phyloP scores from a whole-genome alignment of 768 basidiomycete genomes.

The Chalciporus piperatus region DNA sequence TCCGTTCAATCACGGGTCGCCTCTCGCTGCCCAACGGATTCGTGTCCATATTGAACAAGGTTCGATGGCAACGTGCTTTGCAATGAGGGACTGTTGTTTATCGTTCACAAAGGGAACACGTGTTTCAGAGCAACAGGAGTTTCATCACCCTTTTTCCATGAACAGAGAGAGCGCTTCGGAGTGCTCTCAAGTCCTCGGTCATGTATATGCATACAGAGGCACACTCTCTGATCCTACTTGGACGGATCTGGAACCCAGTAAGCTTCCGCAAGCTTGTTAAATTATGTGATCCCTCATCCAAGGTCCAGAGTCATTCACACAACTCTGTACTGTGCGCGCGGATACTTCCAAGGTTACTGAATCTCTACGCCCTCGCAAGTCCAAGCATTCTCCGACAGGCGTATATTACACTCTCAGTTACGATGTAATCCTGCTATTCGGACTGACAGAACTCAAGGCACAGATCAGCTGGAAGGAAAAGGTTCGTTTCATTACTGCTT shows the following conservation, averaged over 20 bases:
- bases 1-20: slow-evolving; percentile 25
- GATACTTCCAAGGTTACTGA: slow-evolving; percentile 2
- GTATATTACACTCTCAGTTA: slow-evolving; percentile 21
- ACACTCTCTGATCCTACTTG: neutral
- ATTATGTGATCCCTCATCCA: neutral
- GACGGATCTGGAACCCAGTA: neutral
- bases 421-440: slow-evolving; percentile 39
- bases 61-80: slow-evolving; percentile 1
- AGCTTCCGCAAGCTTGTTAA: neutral
- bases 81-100: too few species aligned
- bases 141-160: slow-evolving; percentile 9
- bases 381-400: neutral
- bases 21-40: slow-evolving; percentile 35
- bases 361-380: neutral
- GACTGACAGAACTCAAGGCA: slow-evolving; percentile 44
- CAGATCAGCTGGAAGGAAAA: slow-evolving; percentile 41
- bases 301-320: slow-evolving; percentile 5
- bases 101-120: slow-evolving; percentile 8
- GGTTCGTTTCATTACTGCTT: neutral
- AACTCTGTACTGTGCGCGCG: neutral
- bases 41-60: slow-evolving; percentile 34
- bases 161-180: slow-evolving; percentile 4
- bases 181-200: neutral
- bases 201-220: slow-evolving; percentile 6
- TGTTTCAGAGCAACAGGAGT: slow-evolving; percentile 21